These are phyloP conservation scores for Aspergillus homomorphus DNA, from an alignment of 495 filamentous ascomycete species.

Conservation along the genomic window DNA sequence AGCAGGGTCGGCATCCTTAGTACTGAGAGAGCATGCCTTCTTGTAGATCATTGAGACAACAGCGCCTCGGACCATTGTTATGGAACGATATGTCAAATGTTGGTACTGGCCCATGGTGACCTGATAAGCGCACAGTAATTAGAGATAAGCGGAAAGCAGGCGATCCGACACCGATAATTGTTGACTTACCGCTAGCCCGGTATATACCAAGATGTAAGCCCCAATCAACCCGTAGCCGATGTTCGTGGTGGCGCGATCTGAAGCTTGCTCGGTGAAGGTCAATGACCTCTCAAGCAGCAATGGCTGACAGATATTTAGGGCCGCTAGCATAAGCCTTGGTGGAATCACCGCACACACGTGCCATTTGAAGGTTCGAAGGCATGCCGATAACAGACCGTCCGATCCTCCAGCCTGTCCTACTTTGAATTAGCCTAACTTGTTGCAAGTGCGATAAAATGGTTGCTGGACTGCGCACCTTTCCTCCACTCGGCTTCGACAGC, in stretches of 20 bases:
- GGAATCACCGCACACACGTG: constrained; percentile 47
- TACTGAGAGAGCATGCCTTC: constrained; percentile 41
- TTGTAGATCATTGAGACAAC: constrained; percentile 57
- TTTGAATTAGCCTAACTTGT: neutral
- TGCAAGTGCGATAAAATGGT: neutral
- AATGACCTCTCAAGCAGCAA: constrained; percentile 57
- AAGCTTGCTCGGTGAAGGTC: constrained; percentile 42
- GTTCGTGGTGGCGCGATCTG: constrained; percentile 39
- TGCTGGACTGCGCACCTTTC: constrained; percentile 29
- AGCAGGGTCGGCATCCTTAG: constrained; percentile 46
- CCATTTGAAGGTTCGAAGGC: constrained; percentile 46
- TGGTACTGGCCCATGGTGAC: constrained; percentile 47
- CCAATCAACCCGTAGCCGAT: constrained; percentile 63
- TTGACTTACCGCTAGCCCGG: constrained; percentile 58
- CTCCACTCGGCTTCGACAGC: constrained; percentile 32
- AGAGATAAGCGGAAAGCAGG: neutral
- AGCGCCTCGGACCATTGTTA: constrained; percentile 59
- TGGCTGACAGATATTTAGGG: constrained; percentile 61
- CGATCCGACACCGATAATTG: neutral
- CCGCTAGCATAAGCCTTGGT: constrained; percentile 53
- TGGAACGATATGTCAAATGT: constrained; percentile 54
- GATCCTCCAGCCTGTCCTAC: neutral
- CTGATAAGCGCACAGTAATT: constrained; percentile 10
- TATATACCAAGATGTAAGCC: constrained; percentile 60
- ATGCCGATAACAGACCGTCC: constrained; percentile 43